phyloP scores from a whole-genome alignment of 257 asterid genomes.

The Nemophila menziesii region DNA sequence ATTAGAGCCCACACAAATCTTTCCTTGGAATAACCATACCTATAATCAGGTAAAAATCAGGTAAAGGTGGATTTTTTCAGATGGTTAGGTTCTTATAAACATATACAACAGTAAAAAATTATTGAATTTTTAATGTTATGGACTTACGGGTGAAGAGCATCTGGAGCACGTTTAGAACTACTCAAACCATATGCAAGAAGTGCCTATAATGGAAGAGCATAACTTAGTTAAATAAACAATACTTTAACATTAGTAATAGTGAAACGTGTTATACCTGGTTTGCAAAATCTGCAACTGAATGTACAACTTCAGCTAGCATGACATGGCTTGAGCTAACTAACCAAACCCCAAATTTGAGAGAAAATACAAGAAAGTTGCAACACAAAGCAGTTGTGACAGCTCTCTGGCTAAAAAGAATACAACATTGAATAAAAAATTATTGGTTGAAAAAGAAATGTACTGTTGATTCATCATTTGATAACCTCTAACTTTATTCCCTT shows the following conservation, averaged over 20 bases:
- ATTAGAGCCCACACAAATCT: conserved; percentile 97
- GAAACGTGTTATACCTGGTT: conserved; percentile 52
- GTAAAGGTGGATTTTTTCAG: conserved; percentile 14
- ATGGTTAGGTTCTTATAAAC: conserved; percentile 2
- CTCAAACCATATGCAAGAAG: conserved; percentile 97
- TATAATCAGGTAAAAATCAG: conserved; percentile 25
- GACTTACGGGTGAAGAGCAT: conserved; percentile 93
- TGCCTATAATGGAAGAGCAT: conserved; percentile 33
- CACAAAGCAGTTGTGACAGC: conserved; percentile 96
- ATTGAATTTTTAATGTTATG: conserved; percentile 3
- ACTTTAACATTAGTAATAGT: conserved; percentile 7
- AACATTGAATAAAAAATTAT: conserved; percentile 5
- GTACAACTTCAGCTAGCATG: conserved; percentile 81
- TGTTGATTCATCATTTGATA: no score
- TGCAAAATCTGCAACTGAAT: conserved; percentile 91
- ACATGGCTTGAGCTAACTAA: conserved; percentile 87
- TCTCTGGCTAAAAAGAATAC: conserved; percentile 50
- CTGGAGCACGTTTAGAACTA: conserved; percentile 96
- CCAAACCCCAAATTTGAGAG: conserved; percentile 98
- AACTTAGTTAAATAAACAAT: conserved; percentile 10
- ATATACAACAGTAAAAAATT: not conserved
- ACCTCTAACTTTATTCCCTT: no score
- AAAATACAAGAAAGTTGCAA: conserved; percentile 92
- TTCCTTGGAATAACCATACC: conserved; percentile 96
- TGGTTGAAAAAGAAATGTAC: conserved; percentile 6